Evolutionary conservation across 208 protist species (phyloP).

Genomic region (Leishmania tarentolae): DNA sequence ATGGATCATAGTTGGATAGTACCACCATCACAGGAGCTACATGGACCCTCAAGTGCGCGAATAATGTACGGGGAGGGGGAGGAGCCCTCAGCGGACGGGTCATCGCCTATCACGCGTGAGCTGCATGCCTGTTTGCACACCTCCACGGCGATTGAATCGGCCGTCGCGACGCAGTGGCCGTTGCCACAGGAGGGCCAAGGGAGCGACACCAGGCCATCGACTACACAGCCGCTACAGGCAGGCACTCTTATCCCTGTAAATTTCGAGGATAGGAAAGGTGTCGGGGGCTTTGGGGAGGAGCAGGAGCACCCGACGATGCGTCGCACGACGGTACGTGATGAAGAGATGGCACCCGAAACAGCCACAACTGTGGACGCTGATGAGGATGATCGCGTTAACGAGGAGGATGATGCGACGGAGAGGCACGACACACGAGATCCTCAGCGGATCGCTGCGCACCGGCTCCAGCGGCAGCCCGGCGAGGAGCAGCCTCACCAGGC

Average conservation of each 20-base stretch:
- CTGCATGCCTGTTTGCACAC: not conserved
- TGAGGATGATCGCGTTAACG: not conserved
- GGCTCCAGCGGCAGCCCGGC: not conserved
- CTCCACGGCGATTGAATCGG: not conserved
- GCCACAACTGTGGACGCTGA: constrained; percentile 5
- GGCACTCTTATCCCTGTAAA: not conserved
- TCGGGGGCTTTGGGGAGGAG: not conserved
- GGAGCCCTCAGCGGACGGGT: not conserved
- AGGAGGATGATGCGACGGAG: not conserved
- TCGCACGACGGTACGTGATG: not conserved
- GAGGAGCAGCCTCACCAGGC: not conserved
- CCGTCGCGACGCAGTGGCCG: not conserved
- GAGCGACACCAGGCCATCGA: not conserved
- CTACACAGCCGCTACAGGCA: not conserved
- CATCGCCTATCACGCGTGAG: not conserved
- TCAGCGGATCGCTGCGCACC: not conserved
- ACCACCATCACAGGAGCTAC: not conserved
- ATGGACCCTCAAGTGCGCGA: not conserved
- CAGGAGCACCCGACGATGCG: not conserved
- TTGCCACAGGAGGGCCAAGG: not conserved
- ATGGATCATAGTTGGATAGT: not conserved
- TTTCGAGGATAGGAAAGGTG: not conserved
- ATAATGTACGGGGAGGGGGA: not conserved
- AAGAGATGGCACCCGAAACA: not conserved
- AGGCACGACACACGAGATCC: not conserved